These are phyloP conservation scores for Ophiostoma sp. DNA, from an alignment of 2,329 filamentous ascomycete genomes.

Conservation along the genomic window DNA sequence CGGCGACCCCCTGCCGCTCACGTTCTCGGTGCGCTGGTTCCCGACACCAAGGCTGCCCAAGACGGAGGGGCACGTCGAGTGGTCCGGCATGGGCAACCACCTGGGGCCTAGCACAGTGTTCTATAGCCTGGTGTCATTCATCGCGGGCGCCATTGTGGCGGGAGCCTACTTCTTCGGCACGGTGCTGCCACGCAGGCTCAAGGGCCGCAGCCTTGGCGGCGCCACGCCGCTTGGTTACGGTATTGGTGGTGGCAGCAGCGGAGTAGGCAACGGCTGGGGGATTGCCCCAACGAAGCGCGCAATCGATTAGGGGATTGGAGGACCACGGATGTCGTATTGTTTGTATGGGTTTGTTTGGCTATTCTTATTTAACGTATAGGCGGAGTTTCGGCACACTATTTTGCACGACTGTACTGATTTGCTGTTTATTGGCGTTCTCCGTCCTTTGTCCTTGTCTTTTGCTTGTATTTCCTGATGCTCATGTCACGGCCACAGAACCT, in stretches of 20 bases:
- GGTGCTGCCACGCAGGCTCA: constrained; percentile 50
- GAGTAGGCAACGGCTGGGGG: constrained; percentile 54
- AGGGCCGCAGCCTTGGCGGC: constrained; percentile 47
- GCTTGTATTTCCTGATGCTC: background rate
- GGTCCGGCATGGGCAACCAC: constrained; percentile 59
- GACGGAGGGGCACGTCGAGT: constrained; percentile 59
- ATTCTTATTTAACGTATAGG: background rate
- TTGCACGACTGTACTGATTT: background rate
- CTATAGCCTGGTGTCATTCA: constrained; percentile 55
- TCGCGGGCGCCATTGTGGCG: constrained; percentile 49
- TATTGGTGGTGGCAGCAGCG: constrained; percentile 38
- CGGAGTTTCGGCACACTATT: background rate
- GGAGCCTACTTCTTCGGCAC: constrained; percentile 57
- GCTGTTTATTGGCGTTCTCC: background rate
- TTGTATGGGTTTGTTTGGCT: constrained; percentile 11
- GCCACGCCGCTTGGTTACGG: constrained; percentile 55
- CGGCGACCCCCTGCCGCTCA: constrained; percentile 74
- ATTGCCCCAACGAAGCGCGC: constrained; percentile 43
- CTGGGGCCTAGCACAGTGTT: constrained; percentile 60
- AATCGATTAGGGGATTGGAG: constrained; percentile 31
- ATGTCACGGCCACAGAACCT: constrained; percentile 10
- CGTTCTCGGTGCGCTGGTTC: constrained; percentile 82
- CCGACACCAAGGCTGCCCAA: constrained; percentile 65
- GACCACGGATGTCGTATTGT: background rate
- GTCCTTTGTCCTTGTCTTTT: background rate